Conservation (phyloP, 2,329 filamentous ascomycete species). For the Hirsutella thompsonii region DNA sequence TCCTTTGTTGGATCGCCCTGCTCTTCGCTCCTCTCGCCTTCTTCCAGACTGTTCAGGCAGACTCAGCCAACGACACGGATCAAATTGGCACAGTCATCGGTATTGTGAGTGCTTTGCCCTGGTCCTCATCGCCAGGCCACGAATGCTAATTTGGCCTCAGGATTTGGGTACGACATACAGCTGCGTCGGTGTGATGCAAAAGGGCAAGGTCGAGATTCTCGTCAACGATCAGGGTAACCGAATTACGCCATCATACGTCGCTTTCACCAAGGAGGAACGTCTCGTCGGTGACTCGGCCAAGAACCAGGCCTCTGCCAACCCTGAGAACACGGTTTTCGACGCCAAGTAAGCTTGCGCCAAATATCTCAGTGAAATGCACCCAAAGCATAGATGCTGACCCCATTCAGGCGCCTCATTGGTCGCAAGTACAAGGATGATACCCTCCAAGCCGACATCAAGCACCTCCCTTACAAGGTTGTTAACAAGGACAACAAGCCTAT, state of each 20-base stretch:
- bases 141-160: conserved; percentile 16
- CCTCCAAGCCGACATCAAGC: conserved; percentile 88
- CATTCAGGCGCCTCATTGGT: conserved; percentile 62
- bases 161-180: conserved; percentile 81
- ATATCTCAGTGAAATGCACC: neutral
- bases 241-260: conserved; percentile 90
- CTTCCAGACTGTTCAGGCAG: conserved; percentile 61
- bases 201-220: conserved; percentile 89
- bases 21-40: conserved; percentile 82
- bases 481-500: conserved; percentile 83
- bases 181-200: conserved; percentile 92
- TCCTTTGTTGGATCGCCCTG: conserved; percentile 83
- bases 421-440: conserved; percentile 76
- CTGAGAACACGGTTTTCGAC: conserved; percentile 63
- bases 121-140: neutral
- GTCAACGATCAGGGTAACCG: conserved; percentile 96
- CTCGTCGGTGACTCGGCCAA: conserved; percentile 95
- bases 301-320: conserved; percentile 83
- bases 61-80: conserved; percentile 63
- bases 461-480: conserved; percentile 93
- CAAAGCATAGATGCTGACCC: conserved; percentile 8
- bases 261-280: conserved; percentile 93
- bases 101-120: conserved; percentile 49
- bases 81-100: conserved; percentile 83
- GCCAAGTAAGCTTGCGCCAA: conserved; percentile 53